Evolutionary conservation across 2,329 filamentous ascomycete species (phyloP).

Genomic region (Penicillium sp.): DNA sequence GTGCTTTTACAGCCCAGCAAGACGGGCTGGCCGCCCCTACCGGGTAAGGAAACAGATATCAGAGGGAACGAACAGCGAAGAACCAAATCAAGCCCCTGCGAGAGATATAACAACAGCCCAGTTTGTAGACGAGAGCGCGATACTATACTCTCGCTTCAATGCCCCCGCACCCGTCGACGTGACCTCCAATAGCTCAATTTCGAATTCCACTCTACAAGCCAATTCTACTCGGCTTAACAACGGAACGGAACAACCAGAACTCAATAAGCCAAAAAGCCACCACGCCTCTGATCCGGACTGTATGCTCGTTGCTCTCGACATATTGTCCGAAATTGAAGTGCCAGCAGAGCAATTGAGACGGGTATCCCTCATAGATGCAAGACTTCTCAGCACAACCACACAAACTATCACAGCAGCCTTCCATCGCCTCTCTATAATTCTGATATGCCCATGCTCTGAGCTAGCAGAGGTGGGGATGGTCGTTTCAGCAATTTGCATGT

Average conservation of each 20-base stretch:
- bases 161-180: background rate
- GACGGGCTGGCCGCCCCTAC: slow-evolving; percentile 17
- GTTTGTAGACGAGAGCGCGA: background rate
- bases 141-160: background rate
- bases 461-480: slow-evolving; percentile 6
- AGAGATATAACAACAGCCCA: background rate
- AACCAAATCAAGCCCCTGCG: background rate
- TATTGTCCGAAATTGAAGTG: background rate
- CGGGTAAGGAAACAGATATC: background rate
- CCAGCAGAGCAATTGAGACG: background rate
- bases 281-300: background rate
- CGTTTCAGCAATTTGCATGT: slow-evolving; percentile 9
- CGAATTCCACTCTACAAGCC: background rate
- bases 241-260: background rate
- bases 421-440: slow-evolving; percentile 5
- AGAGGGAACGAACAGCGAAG: background rate
- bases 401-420: slow-evolving; percentile 1
- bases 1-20: slow-evolving; percentile 25
- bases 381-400: background rate
- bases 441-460: slow-evolving; percentile 11
- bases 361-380: background rate
- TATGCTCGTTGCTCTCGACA: background rate
- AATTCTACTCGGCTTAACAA: background rate
- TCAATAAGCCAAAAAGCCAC: background rate
- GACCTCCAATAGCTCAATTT: background rate